Conservation (phyloP, 225 moss, liverwort and hornwort species). For the Marchantia paleacea region DNA sequence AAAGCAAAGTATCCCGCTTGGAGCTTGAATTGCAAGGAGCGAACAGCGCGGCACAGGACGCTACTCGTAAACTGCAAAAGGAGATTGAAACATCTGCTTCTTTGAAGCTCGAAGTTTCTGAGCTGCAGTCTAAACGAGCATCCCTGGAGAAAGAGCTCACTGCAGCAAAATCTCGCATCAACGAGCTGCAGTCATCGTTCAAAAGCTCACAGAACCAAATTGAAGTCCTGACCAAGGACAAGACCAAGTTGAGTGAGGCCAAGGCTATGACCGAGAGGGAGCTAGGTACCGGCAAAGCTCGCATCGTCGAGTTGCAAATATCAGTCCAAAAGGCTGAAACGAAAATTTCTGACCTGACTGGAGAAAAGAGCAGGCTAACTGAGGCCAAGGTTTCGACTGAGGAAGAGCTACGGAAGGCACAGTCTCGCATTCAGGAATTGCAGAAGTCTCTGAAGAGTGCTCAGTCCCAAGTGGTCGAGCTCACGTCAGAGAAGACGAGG, state of each 20-base stretch:
- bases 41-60: neutral
- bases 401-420: neutral
- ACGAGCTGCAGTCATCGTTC: conserved; percentile 15
- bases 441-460: conserved; percentile 3
- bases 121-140: conserved; percentile 3
- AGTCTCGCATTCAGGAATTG: conserved; percentile 7
- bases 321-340: conserved; percentile 8
- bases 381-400: conserved; percentile 5
- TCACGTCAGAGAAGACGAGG: conserved; percentile 14
- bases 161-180: conserved; percentile 15
- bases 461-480: conserved; percentile 4
- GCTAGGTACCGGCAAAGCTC: neutral
- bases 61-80: conserved; percentile 14
- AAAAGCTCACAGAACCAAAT: conserved; percentile 10
- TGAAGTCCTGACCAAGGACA: conserved; percentile 4
- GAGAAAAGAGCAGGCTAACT: conserved; percentile 9
- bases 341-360: conserved; percentile 8
- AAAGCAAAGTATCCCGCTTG: conserved; percentile 6
- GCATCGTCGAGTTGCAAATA: conserved; percentile 17
- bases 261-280: conserved; percentile 16
- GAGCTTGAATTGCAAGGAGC: conserved; percentile 15
- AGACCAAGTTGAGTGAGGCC: conserved; percentile 6
- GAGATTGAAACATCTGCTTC: conserved; percentile 9
- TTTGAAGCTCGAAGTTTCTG: conserved; percentile 11
- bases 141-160: conserved; percentile 16